Percentiles rank a stretch among this genome's conserved stretches.
Conservation (phyloP, 305 asterid species). For the Fraxinus dipetala region DNA sequence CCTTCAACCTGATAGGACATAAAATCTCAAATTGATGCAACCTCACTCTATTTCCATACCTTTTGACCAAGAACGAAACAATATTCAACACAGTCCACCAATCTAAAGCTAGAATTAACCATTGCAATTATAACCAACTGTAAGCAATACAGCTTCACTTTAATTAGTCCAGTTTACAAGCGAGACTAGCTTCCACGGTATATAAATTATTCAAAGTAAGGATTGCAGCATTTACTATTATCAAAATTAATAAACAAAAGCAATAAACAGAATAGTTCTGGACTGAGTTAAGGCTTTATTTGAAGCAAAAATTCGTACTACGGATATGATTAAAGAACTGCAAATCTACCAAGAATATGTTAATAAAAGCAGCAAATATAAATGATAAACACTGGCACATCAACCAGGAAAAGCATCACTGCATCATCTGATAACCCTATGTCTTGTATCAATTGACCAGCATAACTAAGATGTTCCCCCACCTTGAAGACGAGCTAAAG, state of each 20-base stretch:
- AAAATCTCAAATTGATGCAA: background rate
- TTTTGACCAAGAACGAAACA: background rate
- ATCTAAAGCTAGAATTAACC: background rate
- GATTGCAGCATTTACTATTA: background rate
- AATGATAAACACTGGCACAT: background rate
- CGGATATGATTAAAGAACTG: background rate
- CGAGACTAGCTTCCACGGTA: background rate
- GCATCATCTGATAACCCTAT: conserved; percentile 9
- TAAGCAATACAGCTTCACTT: background rate
- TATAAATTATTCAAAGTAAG: background rate
- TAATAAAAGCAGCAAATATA: background rate
- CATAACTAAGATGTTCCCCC: conserved; percentile 47
- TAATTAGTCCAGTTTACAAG: background rate
- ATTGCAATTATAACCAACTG: background rate
- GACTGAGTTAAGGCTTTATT: background rate
- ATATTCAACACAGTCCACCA: background rate
- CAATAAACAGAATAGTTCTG: background rate
- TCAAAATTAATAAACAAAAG: background rate
- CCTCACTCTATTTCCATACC: background rate
- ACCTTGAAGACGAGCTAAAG: conserved; percentile 36
- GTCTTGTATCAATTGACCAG: conserved; percentile 24
- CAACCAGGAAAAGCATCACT: background rate
- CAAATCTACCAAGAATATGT: background rate
- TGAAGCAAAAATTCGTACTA: background rate
- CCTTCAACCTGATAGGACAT: background rate